Evolutionary conservation across 148 eudicot species (phyloP), one percentile per base, ranked within the genome.

Genomic region (Heliamphora exappendiculata): DNA sequence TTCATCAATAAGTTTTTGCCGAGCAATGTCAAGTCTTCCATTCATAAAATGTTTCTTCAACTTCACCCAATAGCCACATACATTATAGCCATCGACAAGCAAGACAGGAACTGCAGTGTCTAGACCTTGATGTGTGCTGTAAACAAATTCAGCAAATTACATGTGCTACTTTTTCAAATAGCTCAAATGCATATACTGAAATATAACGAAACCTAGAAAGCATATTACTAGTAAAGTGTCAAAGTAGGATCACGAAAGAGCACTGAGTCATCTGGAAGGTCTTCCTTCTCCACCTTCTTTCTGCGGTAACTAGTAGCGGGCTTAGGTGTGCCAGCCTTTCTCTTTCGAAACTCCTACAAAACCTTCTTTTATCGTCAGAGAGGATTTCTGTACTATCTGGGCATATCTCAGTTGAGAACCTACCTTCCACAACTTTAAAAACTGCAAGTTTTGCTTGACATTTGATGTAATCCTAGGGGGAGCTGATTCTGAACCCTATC

Each of bases 21-120:
- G 93, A 72, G 99, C 99, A 76, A 90, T 73, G 65, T 89, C 93
- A 83, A 96, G 98, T 57, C 89, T 84, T 75, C 97, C 99, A 80
- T 54, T 84, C 84, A 85, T 80, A 79, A 96, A 96, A 90, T 96
- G 89, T 79, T 96, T 93, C 88, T 93, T 96, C 83, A 96, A 82
- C 83, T 91, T 96, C 19, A 79, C 78, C 99, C 99, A 96, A 81
- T 88, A 96, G 76, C 99, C 99, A 67, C 99, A 96, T 57, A 96
- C 94, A 80, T 96, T 96, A 79, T 96, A 96, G 49, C 98, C 99
- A 88, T 96, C 99, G 83, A 96, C 98, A 70, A 96, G 97, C 82
- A 96, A 86, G 77, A 96, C 98, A 74, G 99, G 97, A 73, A 75
- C 87, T 76, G 90, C 99, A 71, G 79, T 85, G 62, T 91, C 93